These are phyloP conservation scores for Ogataea trehaloabstinens DNA, from an alignment of 805 yeast species.

Conservation along the genomic window DNA sequence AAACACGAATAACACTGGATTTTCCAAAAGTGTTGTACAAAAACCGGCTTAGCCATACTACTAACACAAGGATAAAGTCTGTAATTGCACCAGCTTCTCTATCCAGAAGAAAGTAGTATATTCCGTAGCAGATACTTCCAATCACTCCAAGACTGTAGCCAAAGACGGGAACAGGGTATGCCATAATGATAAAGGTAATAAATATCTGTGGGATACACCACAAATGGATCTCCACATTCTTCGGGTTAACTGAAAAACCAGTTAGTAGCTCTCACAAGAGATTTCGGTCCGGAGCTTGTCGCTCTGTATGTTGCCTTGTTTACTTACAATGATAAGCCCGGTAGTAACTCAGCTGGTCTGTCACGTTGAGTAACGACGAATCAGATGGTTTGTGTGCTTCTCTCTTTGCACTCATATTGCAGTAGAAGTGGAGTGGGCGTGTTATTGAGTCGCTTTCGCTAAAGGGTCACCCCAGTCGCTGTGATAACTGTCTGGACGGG, in stretches of 20 bases:
- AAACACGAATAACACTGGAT: conserved; percentile 27
- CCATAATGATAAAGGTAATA: conserved; percentile 46
- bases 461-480: no score
- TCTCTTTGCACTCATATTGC: no score
- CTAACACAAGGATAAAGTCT: conserved; percentile 33
- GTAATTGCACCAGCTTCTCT: conserved; percentile 45
- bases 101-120: conserved; percentile 62
- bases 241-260: conserved; percentile 16
- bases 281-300: no score
- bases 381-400: no score
- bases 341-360: conserved; percentile 61
- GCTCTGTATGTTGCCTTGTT: no score
- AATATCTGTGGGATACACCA: conserved; percentile 79
- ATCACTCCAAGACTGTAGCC: conserved; percentile 40
- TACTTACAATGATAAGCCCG: conserved; percentile 33
- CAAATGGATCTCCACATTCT: conserved; percentile 74
- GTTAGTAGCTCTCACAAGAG: no score
- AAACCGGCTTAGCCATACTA: conserved; percentile 15
- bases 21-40: conserved; percentile 14
- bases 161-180: conserved; percentile 3
- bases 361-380: conserved; percentile 34
- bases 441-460: no score
- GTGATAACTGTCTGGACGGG: no score
- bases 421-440: no score
- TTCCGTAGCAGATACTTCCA: conserved; percentile 45